Conservation (phyloP, 2,329 filamentous ascomycete genomes). For the Lomentospora prolificans region DNA sequence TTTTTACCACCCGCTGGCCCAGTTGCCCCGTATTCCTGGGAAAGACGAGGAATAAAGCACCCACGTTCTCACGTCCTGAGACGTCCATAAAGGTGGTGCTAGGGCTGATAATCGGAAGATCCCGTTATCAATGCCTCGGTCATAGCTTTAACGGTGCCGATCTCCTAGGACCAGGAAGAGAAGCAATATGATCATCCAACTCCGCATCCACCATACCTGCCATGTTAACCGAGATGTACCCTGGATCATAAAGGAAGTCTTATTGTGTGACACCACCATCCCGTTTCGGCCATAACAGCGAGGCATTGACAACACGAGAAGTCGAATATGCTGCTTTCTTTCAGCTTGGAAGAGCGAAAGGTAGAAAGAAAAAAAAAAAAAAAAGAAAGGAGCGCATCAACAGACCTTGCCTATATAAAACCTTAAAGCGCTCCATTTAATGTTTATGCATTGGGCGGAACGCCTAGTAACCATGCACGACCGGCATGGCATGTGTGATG, state of each 20-base stretch:
- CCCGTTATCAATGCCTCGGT: conserved; percentile 1
- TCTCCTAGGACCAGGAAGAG: background rate
- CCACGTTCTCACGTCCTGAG: too few relatives aligned
- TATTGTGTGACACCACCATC: background rate
- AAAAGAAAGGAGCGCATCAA: background rate
- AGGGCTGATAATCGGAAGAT: conserved; percentile 5
- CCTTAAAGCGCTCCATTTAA: background rate
- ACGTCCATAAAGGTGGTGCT: conserved; percentile 3
- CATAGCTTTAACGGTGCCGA: background rate
- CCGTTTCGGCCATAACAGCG: background rate
- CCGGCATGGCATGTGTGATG: background rate
- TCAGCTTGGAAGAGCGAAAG: background rate
- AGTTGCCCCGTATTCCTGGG: background rate
- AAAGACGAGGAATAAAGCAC: background rate
- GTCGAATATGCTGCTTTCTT: too few relatives aligned
- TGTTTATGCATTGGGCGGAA: background rate
- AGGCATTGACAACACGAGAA: background rate
- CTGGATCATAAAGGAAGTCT: background rate
- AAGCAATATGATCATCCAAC: background rate
- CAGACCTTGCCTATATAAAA: background rate
- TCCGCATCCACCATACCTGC: background rate
- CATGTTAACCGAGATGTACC: background rate
- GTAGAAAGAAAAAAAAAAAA: background rate
- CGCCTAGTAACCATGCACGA: background rate
- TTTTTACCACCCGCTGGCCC: background rate